These are phyloP conservation scores for Croton setiger DNA, from an alignment of 441 rosid species.

Conservation along the genomic window DNA sequence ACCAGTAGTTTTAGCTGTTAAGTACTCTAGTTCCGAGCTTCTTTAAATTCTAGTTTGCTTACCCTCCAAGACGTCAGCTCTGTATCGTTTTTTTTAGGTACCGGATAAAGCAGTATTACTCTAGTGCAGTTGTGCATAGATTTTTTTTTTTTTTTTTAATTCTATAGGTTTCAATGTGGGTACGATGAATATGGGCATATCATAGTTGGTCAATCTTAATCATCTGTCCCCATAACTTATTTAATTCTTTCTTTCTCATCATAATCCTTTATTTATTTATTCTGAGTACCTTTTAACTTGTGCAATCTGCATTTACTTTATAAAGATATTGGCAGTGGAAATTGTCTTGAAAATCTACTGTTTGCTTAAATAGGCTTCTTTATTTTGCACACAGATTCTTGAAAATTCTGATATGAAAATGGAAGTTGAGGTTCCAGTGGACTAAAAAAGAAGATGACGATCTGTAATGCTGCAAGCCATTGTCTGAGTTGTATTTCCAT, in stretches of 20 bases:
- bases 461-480: not conserved
- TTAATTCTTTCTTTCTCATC: not conserved
- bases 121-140: not conserved
- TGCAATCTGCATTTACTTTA: not conserved
- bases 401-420: conserved; percentile 49
- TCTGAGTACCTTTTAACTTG: not conserved
- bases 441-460: conserved; percentile 25
- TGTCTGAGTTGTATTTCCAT: not conserved
- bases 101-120: not conserved
- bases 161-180: not conserved
- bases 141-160: not conserved
- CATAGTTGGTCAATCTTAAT: not conserved
- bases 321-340: not conserved
- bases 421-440: conserved; percentile 76
- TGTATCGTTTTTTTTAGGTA: no score
- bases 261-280: not conserved
- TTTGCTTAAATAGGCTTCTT: not conserved
- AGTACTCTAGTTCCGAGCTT: not conserved
- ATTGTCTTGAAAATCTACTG: not conserved
- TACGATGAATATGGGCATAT: not conserved
- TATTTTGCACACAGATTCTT: conserved; percentile 38
- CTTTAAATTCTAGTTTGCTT: not conserved
- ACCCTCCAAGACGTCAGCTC: not conserved
- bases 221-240: not conserved
- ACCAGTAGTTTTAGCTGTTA: not conserved